phyloP scores from a whole-genome alignment of 2,329 filamentous ascomycete genomes.

The Pleurostoma richardsiae region DNA sequence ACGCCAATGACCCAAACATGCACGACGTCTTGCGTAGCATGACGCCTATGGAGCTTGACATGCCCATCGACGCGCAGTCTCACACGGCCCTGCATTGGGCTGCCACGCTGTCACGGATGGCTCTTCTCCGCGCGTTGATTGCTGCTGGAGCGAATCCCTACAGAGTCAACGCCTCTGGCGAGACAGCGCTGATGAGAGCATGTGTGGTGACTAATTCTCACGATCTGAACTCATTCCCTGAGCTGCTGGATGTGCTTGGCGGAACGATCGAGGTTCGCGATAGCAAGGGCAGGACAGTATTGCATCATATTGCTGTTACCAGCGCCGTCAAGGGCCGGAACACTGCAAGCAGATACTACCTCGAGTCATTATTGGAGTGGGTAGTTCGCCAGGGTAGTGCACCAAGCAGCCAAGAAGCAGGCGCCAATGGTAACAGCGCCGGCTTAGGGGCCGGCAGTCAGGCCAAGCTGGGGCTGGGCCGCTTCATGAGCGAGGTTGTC shows the following conservation, averaged over 20 bases:
- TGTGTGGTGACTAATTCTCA: slow-evolving; percentile 92
- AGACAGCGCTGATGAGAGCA: slow-evolving; percentile 89
- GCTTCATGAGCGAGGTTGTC: slow-evolving; percentile 96
- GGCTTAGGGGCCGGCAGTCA: slow-evolving; percentile 17
- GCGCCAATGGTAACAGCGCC: slow-evolving; percentile 9
- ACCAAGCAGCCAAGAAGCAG: slow-evolving; percentile 32
- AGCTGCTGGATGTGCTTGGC: slow-evolving; percentile 82
- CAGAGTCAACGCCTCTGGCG: slow-evolving; percentile 81
- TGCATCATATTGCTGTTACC: slow-evolving; percentile 94
- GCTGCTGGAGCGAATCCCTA: slow-evolving; percentile 81
- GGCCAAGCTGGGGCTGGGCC: slow-evolving; percentile 77
- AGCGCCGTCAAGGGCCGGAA: slow-evolving; percentile 93
- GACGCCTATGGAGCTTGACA: slow-evolving; percentile 77
- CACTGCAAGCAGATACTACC: slow-evolving; percentile 88
- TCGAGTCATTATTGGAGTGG: slow-evolving; percentile 91
- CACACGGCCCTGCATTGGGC: slow-evolving; percentile 97
- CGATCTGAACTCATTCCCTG: slow-evolving; percentile 84
- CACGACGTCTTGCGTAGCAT: slow-evolving; percentile 75
- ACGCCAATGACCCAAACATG: slow-evolving; percentile 61
- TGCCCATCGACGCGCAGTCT: slow-evolving; percentile 82
- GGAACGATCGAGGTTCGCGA: slow-evolving; percentile 89
- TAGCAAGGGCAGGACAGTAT: slow-evolving; percentile 80
- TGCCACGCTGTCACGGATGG: slow-evolving; percentile 81
- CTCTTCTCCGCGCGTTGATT: slow-evolving; percentile 76
- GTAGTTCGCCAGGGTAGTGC: slow-evolving; percentile 73